Base-by-base conservation (phyloP, 257 asterid species). In the Verbena officinalis region DNA sequence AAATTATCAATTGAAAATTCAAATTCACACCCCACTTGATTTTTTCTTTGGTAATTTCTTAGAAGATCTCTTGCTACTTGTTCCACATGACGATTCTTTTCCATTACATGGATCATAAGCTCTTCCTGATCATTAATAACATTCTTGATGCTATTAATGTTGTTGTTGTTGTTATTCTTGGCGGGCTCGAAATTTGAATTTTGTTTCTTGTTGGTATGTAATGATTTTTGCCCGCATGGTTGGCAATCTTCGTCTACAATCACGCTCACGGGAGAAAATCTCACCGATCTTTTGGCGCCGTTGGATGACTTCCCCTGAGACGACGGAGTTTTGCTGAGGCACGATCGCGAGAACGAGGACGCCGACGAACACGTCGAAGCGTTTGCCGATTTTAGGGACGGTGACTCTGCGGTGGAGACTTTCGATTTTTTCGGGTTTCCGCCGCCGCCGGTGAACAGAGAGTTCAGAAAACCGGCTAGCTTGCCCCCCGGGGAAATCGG, bases 401-500 rank as follows among this genome's bases (percentile, higher is more conserved):
- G 79, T 0, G 80, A 73, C 12, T 62, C 52, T 13, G 65, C 78
- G 51, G 49, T 73, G 33, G 75, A 61, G 64, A 65, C 51, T 65
- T 81, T 92, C 1, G 84, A 62, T 44, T 84, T 86, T 55, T 84
- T 90, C 23, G 79, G 19, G 57, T 77, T 83, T 42, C 33, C 33
- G 40, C 40, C 11, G 40, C 84, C 91, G 23, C 85, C 67, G 40
- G 91, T 73, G 79, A 91, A 91, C 0, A 92, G 73, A 14, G 97
- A 77, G 80, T 92, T 85, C 54, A 92, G 66, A 62, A 92, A 87
- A 33, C 83, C 92, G 8, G 96, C 90, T 10, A 92, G 80, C 34
- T 74, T 77, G 12, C 94, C 89, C 15, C 96, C 95, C 9, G 98
- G 98, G 2, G 96, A 91, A 43, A 83, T 84, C 43, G 98, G 98